Evolutionary conservation across 768 basidiomycete genomes (phyloP).

Genomic region (Lentinus tigrinus): DNA sequence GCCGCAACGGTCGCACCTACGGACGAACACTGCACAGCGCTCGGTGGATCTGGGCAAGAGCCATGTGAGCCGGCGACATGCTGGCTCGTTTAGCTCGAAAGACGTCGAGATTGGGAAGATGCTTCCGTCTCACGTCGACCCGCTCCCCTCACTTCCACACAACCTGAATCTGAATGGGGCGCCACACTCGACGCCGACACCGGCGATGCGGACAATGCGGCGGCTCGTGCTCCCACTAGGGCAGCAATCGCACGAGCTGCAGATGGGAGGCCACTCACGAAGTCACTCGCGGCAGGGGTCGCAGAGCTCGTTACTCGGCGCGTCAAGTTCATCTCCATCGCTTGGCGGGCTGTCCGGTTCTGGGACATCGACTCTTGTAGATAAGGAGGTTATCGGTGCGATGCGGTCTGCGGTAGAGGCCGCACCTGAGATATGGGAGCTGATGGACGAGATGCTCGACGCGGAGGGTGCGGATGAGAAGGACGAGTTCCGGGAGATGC

Average conservation of each 20-base stretch:
- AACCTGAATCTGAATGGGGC: slow-evolving; percentile 3
- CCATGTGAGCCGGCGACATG: slow-evolving; percentile 74
- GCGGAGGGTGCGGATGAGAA: slow-evolving; percentile 45
- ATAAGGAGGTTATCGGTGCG: slow-evolving; percentile 76
- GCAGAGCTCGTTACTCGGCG: slow-evolving; percentile 39
- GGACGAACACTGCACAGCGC: slow-evolving; percentile 28
- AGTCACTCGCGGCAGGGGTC: slow-evolving; percentile 45
- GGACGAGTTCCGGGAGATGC: slow-evolving; percentile 48
- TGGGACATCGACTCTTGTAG: slow-evolving; percentile 63
- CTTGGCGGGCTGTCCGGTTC: slow-evolving; percentile 48
- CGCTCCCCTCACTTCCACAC: slow-evolving; percentile 40
- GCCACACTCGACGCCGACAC: slow-evolving; percentile 25
- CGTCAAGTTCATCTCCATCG: slow-evolving; percentile 41
- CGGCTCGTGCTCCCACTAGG: slow-evolving; percentile 20
- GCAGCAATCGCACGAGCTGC: slow-evolving; percentile 19
- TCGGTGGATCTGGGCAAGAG: slow-evolving; percentile 37
- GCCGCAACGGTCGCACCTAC: slow-evolving; percentile 25
- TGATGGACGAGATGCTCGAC: slow-evolving; percentile 68
- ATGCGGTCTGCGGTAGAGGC: slow-evolving; percentile 77
- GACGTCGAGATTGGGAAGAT: slow-evolving; percentile 88
- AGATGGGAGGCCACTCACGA: slow-evolving; percentile 39
- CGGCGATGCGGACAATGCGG: slow-evolving; percentile 25
- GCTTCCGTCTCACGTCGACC: slow-evolving; percentile 61
- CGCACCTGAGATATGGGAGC: slow-evolving; percentile 80
- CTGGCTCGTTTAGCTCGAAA: slow-evolving; percentile 92